Base-by-base conservation (phyloP, 2,329 filamentous ascomycete species). In the Aureobasidium sp. region DNA sequence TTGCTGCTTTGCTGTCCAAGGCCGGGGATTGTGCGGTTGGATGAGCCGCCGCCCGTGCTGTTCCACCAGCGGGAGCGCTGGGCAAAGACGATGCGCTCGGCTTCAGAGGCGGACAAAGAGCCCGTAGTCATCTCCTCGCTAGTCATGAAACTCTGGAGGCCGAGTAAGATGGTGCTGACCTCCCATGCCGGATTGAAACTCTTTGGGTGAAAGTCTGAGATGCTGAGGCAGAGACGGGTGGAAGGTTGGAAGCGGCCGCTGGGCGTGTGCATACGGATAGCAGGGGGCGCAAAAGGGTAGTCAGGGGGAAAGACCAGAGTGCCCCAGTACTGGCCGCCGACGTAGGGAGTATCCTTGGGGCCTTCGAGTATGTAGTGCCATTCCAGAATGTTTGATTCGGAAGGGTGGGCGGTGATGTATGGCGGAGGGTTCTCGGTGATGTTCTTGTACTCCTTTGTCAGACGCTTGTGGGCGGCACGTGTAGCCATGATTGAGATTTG, bases 161-260 rank as follows among this genome's bases (percentile, higher is more conserved):
- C 94, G 61, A 96, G 95, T 17, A 99, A 79, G 66, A 99, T 99
- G 0, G 94, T 99, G 60, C 89, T 93, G 8, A 99, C 94, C 71
- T 96, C 93, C 94, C 94, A 99, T 0, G 94, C 92, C 1, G 94
- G 94, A 73, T 99, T 99, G 80, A 97, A 99, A 31, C 89, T 93
- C 75, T 96, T 96, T 4, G 94, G 94, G 73, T 99, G 94, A 77
- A 97, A 99, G 73, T 99, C 94, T 69, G 88, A 93, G 70, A 99
- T 99, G 71, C 90, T 95, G 52, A 99, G 87, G 71, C 94, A 99
- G 24, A 99, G 85, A 54, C 94, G 85, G 15, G 91, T 92, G 1
- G 89, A 94, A 2, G 92, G 91, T 73, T 96, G 91, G 78, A 99
- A 99, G 71, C 94, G 90, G 63, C 94, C 94, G 14, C 88, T 93